Evolutionary conservation across 768 basidiomycete genomes (phyloP), one percentile per base, ranked within the genome.

Genomic region (Boletus sp.): DNA sequence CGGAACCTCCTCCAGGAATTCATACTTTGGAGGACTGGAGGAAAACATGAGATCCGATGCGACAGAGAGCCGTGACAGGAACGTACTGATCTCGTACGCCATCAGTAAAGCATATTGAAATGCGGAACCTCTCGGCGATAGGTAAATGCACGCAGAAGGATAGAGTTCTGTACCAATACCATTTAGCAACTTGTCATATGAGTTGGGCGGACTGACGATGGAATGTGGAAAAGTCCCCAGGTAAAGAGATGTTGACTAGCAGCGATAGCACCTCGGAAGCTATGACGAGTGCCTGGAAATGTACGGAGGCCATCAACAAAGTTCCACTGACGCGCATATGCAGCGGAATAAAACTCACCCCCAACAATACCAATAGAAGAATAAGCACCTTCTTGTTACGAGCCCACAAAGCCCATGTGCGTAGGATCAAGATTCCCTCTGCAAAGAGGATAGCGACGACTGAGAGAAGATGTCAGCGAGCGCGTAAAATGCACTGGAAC

Each of bases 401-500:
- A 48, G 50, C 55, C 58, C 65, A 66, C 43, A 66, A 37, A 21
- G 65, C 61, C n/a, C 58, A 68, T 17, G 66, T 68, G 29, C 65
- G 66, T 2, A 68, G 30, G 25, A 68, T 56, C 40, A 67, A 54
- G 15, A 63, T 54, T 6, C 40, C 61, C 52, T 59, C 56, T 0
- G 61, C 32, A n/a, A 52, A 46, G 14, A 60, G 13, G 17, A 63
- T 30, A 11, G 61, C 56, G 11, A 54, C 13, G 14, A 21, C 62
- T 67, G 43, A 39, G 13, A 19, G 5, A 23, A 10, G 13, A 23
- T n/a, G n/a, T 67, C 34, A 59, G 27, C 6, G 29, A 43, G 21
- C 1, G 32, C 1, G 10, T 27, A 21, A 25, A 10, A 39, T 34
- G 15, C 0, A 27, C 7, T 8, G 15, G 5, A 42, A 42, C 2